A percentile compares a stretch with the other conserved stretches of the same genome.
Conservation (phyloP, 345 rosid species). For the Cardiospermum halicacabum region DNA sequence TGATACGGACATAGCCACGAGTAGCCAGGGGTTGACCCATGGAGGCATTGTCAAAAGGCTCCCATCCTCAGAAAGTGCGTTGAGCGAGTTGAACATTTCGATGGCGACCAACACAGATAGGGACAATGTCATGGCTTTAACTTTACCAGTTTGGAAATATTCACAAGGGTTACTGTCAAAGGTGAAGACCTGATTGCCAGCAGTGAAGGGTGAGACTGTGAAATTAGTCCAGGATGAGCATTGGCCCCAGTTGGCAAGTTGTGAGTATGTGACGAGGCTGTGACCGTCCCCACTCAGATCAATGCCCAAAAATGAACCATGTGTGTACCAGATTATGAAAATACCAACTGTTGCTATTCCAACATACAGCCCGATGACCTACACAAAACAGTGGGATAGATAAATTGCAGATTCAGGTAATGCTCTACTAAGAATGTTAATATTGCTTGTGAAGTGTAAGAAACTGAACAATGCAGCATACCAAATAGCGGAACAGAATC, state of each 20-base stretch:
- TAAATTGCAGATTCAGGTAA: background rate
- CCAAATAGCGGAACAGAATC: conserved; percentile 79
- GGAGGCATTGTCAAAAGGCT: conserved; percentile 71
- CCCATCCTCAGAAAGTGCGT: conserved; percentile 68
- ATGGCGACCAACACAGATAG: conserved; percentile 70
- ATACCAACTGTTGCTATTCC: conserved; percentile 65
- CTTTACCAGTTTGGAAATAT: conserved; percentile 56
- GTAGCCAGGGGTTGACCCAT: conserved; percentile 75
- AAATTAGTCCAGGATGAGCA: conserved; percentile 56
- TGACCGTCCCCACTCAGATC: conserved; percentile 63
- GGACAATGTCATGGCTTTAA: conserved; percentile 65
- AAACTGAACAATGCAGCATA: conserved; percentile 16
- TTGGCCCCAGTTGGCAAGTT: conserved; percentile 66
- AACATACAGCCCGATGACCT: conserved; percentile 69
- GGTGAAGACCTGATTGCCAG: conserved; percentile 43
- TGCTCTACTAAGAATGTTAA: background rate
- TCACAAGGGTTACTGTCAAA: conserved; percentile 52
- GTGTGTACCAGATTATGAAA: conserved; percentile 68
- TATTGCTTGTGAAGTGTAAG: background rate
- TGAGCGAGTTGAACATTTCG: conserved; percentile 77
- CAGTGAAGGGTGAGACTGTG: conserved; percentile 44
- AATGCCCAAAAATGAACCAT: conserved; percentile 50
- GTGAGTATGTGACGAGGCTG: conserved; percentile 49
- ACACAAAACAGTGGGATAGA: background rate
- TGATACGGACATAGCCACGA: conserved; percentile 57